Evolutionary conservation across 2,329 filamentous ascomycete genomes (phyloP).

Genomic region (Clarireedia monteithiana): DNA sequence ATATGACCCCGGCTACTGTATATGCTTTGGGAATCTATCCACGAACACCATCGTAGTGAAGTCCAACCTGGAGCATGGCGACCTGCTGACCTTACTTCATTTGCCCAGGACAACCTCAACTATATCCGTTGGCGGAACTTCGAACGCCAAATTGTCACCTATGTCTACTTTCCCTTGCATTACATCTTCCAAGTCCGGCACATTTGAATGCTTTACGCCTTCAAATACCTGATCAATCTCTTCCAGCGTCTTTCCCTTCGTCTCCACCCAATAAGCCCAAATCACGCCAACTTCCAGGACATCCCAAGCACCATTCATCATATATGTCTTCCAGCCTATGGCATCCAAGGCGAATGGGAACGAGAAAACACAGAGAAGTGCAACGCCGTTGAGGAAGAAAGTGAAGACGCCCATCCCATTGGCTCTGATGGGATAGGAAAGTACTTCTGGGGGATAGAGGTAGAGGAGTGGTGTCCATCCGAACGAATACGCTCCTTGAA

Average conservation of each 20-base stretch:
- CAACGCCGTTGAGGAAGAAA: conserved; percentile 27
- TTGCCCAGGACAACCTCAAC: neutral
- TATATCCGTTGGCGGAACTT: neutral
- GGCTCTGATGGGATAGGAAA: conserved; percentile 42
- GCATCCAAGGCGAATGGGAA: conserved; percentile 36
- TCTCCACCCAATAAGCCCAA: conserved; percentile 30
- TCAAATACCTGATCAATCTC: conserved; percentile 30
- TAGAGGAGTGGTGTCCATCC: conserved; percentile 42
- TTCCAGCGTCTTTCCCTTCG: conserved; percentile 31
- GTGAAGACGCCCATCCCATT: conserved; percentile 37
- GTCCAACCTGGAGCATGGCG: neutral
- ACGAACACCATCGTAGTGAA: neutral
- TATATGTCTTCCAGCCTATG: conserved; percentile 40
- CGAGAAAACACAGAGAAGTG: conserved; percentile 33
- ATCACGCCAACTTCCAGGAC: conserved; percentile 7
- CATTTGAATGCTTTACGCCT: conserved; percentile 21
- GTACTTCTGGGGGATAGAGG: conserved; percentile 41
- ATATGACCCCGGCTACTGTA: no score
- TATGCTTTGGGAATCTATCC: no score
- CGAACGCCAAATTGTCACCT: neutral
- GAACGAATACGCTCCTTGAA: conserved; percentile 43
- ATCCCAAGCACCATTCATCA: conserved; percentile 32
- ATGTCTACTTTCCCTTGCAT: neutral
- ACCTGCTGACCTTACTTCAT: neutral
- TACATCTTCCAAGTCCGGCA: conserved; percentile 14